phyloP scores from a whole-genome alignment of 2,329 filamentous ascomycete species.

The Bertia moriformis region DNA sequence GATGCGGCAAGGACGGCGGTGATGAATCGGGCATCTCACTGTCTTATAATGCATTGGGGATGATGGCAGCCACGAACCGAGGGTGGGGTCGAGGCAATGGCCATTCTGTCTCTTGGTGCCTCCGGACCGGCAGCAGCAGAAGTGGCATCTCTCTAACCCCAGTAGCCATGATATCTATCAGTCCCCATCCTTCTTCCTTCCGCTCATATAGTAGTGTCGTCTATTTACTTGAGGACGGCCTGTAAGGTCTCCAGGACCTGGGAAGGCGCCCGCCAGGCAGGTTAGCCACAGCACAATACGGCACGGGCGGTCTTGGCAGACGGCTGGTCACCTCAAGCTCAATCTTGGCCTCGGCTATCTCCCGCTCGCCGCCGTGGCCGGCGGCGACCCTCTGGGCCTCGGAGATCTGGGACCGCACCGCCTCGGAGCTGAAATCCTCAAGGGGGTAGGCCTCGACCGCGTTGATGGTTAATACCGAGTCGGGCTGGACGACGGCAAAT shows the following conservation, averaged over 20 bases:
- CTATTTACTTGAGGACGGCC: neutral
- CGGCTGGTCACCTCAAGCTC: conserved; percentile 73
- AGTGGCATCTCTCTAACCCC: no score
- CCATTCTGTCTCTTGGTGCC: no score
- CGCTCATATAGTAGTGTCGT: no score
- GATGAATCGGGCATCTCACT: no score
- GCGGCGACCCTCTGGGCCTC: conserved; percentile 91
- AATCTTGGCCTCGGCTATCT: conserved; percentile 97
- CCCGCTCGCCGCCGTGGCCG: conserved; percentile 85
- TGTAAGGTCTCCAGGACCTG: conserved; percentile 1
- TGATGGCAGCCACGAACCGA: no score
- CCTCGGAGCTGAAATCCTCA: conserved; percentile 89
- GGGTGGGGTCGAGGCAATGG: no score
- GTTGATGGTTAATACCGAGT: conserved; percentile 93
- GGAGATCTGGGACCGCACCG: conserved; percentile 74
- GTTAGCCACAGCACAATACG: neutral
- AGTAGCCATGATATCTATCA: no score
- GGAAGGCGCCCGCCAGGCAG: neutral
- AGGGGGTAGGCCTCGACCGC: conserved; percentile 87
- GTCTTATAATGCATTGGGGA: no score
- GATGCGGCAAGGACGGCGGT: no score
- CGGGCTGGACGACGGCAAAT: conserved; percentile 91
- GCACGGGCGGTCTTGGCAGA: conserved; percentile 7
- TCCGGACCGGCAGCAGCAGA: no score
- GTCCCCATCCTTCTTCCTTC: no score